Base-by-base conservation (phyloP, 305 asterid genomes). In the Solanum aculeatissimum region DNA sequence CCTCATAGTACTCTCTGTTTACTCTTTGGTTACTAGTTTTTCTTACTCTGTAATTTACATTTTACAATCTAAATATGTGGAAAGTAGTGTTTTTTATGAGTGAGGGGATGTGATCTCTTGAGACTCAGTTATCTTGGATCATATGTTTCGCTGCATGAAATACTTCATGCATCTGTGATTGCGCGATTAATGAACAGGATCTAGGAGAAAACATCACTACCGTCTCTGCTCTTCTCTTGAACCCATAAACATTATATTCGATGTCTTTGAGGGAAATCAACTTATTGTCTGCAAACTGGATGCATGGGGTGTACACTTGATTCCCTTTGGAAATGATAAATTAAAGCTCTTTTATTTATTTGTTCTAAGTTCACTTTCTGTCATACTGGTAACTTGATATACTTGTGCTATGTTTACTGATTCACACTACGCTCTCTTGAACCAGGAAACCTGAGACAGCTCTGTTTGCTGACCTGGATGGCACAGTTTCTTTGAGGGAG, bases 381-480 rank as follows among this genome's bases (percentile, higher is more conserved):
- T 84, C n/a, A n/a, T 29, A 62, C 62, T 66, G 81, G 49, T 60
- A 65, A 38, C 16, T 19, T 43, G 23, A 54, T 85, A 32, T 80
- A 5, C n/a, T 54, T 49, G 27, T 60, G 35, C 43, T 27, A 3
- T 75, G 65, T 7, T 72, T 72, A 47, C 75, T 23, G 19, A 23
- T 19, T 55, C 25, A 62, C 47, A 11, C 32, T 10, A 55, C 43
- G 7, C 70, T 81, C 40, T 53, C 69, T 57, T 47, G 77, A 71
- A 84, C 23, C 89, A 95, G 98, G 90, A 90, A 85, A 86, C 87
- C 90, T 53, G 97, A 90, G 58, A 95, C 98, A 15, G 97, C 97
- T n/a, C 86, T 96, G 82, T 91, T 96, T 84, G 97, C 99, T 88
- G 93, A 90, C 53, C 80, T 91, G 91, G 95, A 96, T 89, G 99